Base-by-base conservation (phyloP, 768 basidiomycete genomes). In the Suillus decipiens region DNA sequence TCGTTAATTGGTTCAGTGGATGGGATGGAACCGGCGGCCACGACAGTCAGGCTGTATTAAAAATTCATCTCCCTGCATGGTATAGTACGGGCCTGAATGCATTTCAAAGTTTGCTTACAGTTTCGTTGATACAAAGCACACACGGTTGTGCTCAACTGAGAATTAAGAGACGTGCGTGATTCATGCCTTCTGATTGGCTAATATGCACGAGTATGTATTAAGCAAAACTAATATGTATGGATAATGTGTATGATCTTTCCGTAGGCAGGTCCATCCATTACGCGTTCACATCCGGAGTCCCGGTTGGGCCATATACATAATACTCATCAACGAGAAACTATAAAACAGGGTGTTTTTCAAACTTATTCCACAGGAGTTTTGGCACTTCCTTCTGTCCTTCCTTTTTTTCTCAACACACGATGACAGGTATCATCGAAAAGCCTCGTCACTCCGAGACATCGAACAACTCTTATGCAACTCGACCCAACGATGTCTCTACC, bases 361-460 rank as follows among this genome's bases (percentile, higher is more conserved):
- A 10, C 22, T 10, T 28, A 8, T 39, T 56, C 55, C 55, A 24
- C 15, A 39, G 34, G n/a, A 55, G 54, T n/a, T 37, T 37, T 36
- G 22, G 12, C 8, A 36, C 54, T 24, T 28, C 28, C 28, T 28
- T 28, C 15, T 6, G 39, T 57, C 28, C 56, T 57, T 57, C 19
- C 31, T 58, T 9, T 31, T n/a, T 28, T 64, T 51, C 50, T 56
- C 54, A 64, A 50, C 39, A 19, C 56, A 50, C 47, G 39, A 76
- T 76, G 68, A 61, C 75, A 39, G 61, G 67, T 33, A 63, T 60
- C 14, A 56, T 48, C 31, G 68, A 67, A 58, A 69, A 71, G 47
- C 64, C 61, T n/a, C 71, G 64, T 64, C 56, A 15, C 48, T 71
- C 70, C 19, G 75, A 71, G 48, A 61, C 67, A 19, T 66, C 67